These are phyloP conservation scores for Telfairia occidentalis DNA, from an alignment of 331 rosid genomes.

Conservation along the genomic window DNA sequence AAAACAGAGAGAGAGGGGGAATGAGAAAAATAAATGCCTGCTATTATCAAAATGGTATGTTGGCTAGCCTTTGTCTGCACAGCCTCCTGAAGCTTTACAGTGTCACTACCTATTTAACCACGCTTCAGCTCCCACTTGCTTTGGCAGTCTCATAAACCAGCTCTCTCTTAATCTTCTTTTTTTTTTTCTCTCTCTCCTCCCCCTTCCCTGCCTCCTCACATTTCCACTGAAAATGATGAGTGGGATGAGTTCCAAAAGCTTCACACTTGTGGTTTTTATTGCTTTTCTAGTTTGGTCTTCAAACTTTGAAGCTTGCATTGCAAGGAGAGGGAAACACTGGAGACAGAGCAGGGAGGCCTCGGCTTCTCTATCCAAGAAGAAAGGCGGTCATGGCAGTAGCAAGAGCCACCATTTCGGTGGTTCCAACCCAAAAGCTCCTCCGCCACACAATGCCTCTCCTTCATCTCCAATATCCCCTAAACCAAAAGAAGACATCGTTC, in stretches of 20 bases:
- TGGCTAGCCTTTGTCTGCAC: slow-evolving; percentile 7
- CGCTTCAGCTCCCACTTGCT: slow-evolving; percentile 33
- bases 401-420: slow-evolving; percentile 18
- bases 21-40: slow-evolving; percentile 8
- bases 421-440: slow-evolving; percentile 34
- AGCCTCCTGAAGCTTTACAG: slow-evolving; percentile 6
- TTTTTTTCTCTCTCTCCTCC: slow-evolving; percentile 17
- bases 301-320: slow-evolving; percentile 76
- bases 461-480: slow-evolving; percentile 18
- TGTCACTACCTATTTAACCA: slow-evolving; percentile 47
- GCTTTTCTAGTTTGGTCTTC: slow-evolving; percentile 56
- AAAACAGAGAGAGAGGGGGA: slow-evolving; percentile 24
- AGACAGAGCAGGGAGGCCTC: slow-evolving; percentile 41
- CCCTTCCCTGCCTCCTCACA: slow-evolving; percentile 8
- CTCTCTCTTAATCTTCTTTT: neutral
- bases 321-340: slow-evolving; percentile 88
- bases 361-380: slow-evolving; percentile 47
- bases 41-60: slow-evolving; percentile 25
- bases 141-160: slow-evolving; percentile 16
- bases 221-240: slow-evolving; percentile 35
- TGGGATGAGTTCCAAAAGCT: slow-evolving; percentile 42
- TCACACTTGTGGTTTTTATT: slow-evolving; percentile 43
- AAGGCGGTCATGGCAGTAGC: slow-evolving; percentile 18
- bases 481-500: slow-evolving; percentile 27
- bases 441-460: slow-evolving; percentile 10